phyloP scores from a whole-genome alignment of 495 filamentous ascomycete species.

The Wilcoxina mikolae region DNA sequence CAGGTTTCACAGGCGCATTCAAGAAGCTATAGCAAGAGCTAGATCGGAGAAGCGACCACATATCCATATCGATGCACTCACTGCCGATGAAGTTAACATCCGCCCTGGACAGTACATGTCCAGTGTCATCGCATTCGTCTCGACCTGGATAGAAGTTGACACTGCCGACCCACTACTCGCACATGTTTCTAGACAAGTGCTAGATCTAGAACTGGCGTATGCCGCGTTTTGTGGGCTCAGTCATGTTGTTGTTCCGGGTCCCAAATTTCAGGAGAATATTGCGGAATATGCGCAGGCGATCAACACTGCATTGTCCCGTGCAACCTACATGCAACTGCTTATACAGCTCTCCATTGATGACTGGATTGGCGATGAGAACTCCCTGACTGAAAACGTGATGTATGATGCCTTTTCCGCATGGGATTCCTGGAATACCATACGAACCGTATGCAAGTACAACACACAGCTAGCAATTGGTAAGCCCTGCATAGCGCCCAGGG shows the following conservation, averaged over 20 bases:
- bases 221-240: conserved; percentile 84
- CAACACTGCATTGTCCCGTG: conserved; percentile 57
- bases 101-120: conserved; percentile 26
- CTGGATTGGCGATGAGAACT: conserved; percentile 30
- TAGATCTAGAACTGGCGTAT: conserved; percentile 82
- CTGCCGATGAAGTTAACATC: conserved; percentile 24
- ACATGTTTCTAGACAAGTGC: conserved; percentile 36
- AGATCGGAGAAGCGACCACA: conserved; percentile 43
- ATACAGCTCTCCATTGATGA: conserved; percentile 70
- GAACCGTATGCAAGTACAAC: conserved; percentile 76
- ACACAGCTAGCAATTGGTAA: conserved; percentile 71
- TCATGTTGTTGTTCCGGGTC: conserved; percentile 68
- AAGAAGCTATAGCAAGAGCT: conserved; percentile 27
- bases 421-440: conserved; percentile 86
- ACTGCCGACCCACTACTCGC: conserved; percentile 23
- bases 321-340: conserved; percentile 61
- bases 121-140: conserved; percentile 24
- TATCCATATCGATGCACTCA: conserved; percentile 31
- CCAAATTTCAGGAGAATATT: conserved; percentile 33
- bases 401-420: conserved; percentile 40
- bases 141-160: conserved; percentile 28
- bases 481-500: conserved; percentile 29
- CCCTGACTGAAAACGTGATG: conserved; percentile 6
- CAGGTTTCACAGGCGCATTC: conserved; percentile 64
- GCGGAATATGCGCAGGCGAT: conserved; percentile 74